These are phyloP conservation scores for Marasmius oreades DNA, from an alignment of 1,284 basidiomycete genomes.

Conservation along the genomic window DNA sequence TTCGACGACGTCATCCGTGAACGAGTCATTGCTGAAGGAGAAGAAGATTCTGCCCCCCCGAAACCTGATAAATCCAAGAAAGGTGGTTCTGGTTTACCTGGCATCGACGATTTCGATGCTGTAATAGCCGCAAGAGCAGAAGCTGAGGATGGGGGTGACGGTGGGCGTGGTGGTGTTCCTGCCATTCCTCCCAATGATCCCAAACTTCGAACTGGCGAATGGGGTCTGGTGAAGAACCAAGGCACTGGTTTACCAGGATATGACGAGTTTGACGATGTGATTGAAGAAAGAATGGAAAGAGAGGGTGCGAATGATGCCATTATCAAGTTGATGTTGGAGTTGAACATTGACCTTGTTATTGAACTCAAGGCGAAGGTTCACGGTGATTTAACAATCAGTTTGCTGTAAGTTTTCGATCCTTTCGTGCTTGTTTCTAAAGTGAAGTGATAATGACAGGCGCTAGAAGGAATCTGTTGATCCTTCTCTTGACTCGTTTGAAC, in stretches of 20 bases:
- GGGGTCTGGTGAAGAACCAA: neutral
- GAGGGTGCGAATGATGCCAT: neutral
- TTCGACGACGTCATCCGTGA: neutral
- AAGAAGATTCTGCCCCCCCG: neutral
- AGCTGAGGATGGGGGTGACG: neutral
- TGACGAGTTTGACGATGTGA: slow-evolving; percentile 1
- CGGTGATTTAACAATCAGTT: slow-evolving; percentile 13
- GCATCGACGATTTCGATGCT: neutral
- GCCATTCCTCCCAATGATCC: neutral
- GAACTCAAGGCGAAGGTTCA: slow-evolving; percentile 15
- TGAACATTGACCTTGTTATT: slow-evolving; percentile 15
- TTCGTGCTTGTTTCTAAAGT: neutral
- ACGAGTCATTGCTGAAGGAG: neutral
- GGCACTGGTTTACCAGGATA: neutral
- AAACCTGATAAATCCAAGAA: neutral
- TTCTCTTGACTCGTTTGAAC: no score
- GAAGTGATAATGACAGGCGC: no score
- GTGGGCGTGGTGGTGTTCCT: neutral
- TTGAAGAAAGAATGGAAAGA: neutral
- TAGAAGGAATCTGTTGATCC: no score
- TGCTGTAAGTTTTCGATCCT: slow-evolving; percentile 9
- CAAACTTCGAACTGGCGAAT: neutral
- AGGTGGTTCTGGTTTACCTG: neutral
- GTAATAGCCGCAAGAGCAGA: neutral
- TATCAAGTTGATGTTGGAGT: slow-evolving; percentile 8